Base-by-base conservation (phyloP, 2,329 filamentous ascomycete genomes). In the Fusarium haematococcum region DNA sequence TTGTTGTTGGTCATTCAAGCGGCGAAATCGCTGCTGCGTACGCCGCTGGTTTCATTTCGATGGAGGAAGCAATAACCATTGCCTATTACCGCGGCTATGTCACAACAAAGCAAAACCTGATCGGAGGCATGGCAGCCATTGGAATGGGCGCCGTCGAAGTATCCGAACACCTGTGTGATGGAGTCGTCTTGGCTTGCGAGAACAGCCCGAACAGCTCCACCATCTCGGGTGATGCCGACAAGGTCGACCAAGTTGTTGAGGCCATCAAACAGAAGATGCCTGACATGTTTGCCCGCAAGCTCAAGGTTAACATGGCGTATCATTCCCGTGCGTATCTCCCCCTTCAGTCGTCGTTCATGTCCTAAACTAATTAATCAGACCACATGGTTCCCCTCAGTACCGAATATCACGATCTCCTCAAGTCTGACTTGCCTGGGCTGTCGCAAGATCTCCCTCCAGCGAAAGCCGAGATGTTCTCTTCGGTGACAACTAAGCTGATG, bases 401-500 rank as follows among this genome's bases (percentile, higher is more conserved):
- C 1, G 27, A 59, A 20, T 70, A 70, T 23, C 57, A 58, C 5
- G 5, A 3, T 30, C 25, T 64, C 48, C 54, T 68, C 0, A 33
- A 68, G 2, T 43, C 63, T 2, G 66, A 56, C 8, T 30, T 68
- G 3, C 30, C n/a, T 0, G 45, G 5, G 0, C 11, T 23, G 1
- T 3, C 11, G 1, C 41, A n/a, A 2, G 0, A 18, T 33, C 25
- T 58, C 30, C 25, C 54, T 1, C 9, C n/a, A 3, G 11, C 10
- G 0, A 61, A 39, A 1, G 9, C 43, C 63, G 14, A 65, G 5
- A 65, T 70, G 65, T 50, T 86, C 75, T 87, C 85, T 1, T 85
- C 85, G 0, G 79, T 86, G 0, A 79, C 84, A 5, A 83, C 85
- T 18, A 79, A 80, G 9, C 78, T 80, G 14, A 76, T 81, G n/a